Conservation (phyloP, 352 stramenopile genomes). For the Phytophthora hybrid region DNA sequence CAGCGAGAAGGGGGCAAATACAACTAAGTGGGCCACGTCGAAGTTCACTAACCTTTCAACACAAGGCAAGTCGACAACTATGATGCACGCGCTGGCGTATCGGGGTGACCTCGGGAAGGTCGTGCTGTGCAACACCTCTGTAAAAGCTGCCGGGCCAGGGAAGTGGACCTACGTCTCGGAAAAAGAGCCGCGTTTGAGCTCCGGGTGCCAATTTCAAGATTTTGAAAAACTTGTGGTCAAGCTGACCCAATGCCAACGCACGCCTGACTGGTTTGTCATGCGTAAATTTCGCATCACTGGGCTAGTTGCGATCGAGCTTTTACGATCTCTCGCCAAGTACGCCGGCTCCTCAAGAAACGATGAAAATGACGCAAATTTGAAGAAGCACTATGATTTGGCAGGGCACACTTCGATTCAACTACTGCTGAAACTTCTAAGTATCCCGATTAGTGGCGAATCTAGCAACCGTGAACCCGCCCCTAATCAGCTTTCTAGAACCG, state of each 20-base stretch:
- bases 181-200: not conserved
- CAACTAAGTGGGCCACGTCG: not conserved
- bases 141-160: not conserved
- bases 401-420: not conserved
- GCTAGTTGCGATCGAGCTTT: not conserved
- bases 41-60: not conserved
- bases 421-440: not conserved
- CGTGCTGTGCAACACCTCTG: constrained; percentile 1
- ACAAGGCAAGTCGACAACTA: not conserved
- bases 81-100: constrained; percentile 4
- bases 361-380: not conserved
- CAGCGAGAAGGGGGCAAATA: constrained; percentile 1
- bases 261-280: not conserved
- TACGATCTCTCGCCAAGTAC: not conserved
- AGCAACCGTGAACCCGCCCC: not conserved
- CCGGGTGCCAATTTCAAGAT: not conserved
- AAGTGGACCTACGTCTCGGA: not conserved
- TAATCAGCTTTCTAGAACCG: not conserved
- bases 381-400: not conserved
- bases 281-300: not conserved
- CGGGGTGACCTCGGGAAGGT: constrained; percentile 1
- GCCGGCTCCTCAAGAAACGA: not conserved
- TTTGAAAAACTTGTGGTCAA: not conserved
- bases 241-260: not conserved
- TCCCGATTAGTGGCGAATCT: not conserved